Base-by-base conservation (phyloP, 1,284 basidiomycete species). In the Ustilago loliicola region DNA sequence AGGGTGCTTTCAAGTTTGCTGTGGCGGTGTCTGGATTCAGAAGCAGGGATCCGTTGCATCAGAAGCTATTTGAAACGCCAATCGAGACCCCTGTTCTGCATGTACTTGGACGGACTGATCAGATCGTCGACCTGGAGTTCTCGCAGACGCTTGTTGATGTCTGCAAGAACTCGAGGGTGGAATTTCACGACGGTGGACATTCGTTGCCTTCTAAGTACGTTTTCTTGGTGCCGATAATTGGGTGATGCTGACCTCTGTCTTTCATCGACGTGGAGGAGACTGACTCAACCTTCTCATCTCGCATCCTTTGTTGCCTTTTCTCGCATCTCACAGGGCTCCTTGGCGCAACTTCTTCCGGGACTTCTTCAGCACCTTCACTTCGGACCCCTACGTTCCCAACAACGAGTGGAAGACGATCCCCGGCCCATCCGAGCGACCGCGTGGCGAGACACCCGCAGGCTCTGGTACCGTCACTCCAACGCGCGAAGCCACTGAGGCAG, bases 301-400 rank as follows among this genome's bases (percentile, higher is more conserved):
- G 38, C 8, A 32, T 30, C 5, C 29, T 32, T 13, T 38, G 30
- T 42, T 23, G 34, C 32, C 34, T 23, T 32, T 23, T 9, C 47
- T 29, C 45, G 40, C 25, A 21, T 54, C 21, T 17, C 9, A 61
- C 72, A 80, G 76, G 25, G 82, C 83, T n/a, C 74, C 81, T 13
- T 85, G 83, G 83, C 65, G 84, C 40, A 82, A 83, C 70, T 86
- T 86, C 56, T 73, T 85, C 59, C 72, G 79, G 13, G 84, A 83
- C 66, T 83, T 70, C 30, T 61, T 86, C 36, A 54, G 61, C 32
- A 66, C 72, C 29, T 86, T 85, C 64, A 57, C 66, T 23, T 64
- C 67, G 56, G 80, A 77, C 21, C 70, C 72, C 3, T 72, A 74
- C 61, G 61, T 60, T 15, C 23, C 76, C 45, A 75, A 78, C 66